These are phyloP conservation scores for Aspergillus cejpii DNA, from an alignment of 2,329 filamentous ascomycete genomes.

Conservation along the genomic window DNA sequence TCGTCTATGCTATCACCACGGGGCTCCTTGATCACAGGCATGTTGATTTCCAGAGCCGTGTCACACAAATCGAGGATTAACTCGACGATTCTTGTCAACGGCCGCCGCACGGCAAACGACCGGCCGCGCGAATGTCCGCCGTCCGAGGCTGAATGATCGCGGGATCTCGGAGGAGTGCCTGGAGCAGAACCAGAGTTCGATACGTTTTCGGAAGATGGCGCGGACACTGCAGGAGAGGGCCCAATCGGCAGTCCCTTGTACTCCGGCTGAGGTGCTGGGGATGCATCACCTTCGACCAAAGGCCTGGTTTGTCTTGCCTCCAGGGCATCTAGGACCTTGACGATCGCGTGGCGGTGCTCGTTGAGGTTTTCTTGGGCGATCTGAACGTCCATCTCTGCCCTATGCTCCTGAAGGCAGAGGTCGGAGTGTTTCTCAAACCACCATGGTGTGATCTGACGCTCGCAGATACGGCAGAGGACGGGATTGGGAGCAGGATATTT, in stretches of 20 bases:
- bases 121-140: constrained; percentile 73
- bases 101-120: constrained; percentile 85
- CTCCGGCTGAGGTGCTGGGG: constrained; percentile 59
- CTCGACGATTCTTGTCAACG: constrained; percentile 88
- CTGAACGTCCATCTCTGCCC: constrained; percentile 95
- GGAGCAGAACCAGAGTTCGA: constrained; percentile 65
- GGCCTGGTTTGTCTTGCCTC: constrained; percentile 56
- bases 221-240: constrained; percentile 58
- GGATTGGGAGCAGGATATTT: constrained; percentile 74
- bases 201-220: constrained; percentile 64
- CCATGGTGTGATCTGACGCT: constrained; percentile 94
- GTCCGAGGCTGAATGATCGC: constrained; percentile 59
- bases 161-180: constrained; percentile 58
- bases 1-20: constrained; percentile 60
- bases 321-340: constrained; percentile 86
- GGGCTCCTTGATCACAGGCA: constrained; percentile 83
- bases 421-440: constrained; percentile 99
- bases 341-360: constrained; percentile 89
- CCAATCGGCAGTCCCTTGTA: constrained; percentile 87
- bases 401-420: constrained; percentile 88
- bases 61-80: constrained; percentile 91
- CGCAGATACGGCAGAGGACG: constrained; percentile 92
- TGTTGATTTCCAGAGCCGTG: constrained; percentile 89
- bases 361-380: constrained; percentile 86
- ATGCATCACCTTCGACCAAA: constrained; percentile 33